These are phyloP conservation scores for Apiospora koreana DNA, from an alignment of 2,329 filamentous ascomycete species.

Conservation along the genomic window DNA sequence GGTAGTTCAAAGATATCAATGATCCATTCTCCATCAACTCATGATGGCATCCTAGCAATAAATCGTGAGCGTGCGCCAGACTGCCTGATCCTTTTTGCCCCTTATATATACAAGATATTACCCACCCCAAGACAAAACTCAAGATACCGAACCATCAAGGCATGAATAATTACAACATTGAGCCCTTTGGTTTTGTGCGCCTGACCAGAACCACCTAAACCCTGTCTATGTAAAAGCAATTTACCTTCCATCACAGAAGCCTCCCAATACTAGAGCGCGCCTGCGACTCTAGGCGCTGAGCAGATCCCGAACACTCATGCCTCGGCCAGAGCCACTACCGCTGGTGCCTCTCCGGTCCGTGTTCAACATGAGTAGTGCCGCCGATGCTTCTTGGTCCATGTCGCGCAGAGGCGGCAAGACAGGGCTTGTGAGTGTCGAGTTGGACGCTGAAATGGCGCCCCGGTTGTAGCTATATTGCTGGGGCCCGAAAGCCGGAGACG, in stretches of 20 bases:
- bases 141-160: not conserved
- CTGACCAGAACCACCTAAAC: not conserved
- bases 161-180: not conserved
- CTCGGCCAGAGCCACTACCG: constrained; percentile 33
- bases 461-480: constrained; percentile 42
- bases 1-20: not conserved
- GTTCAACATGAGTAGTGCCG: constrained; percentile 86
- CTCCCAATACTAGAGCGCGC: not conserved
- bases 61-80: not conserved
- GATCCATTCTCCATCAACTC: not conserved
- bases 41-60: not conserved
- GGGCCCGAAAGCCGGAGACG: constrained; percentile 48
- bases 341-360: constrained; percentile 64
- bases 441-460: constrained; percentile 38
- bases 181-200: not conserved
- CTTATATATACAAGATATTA: not conserved
- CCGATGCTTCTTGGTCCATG: constrained; percentile 76
- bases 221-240: not conserved
- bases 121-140: not conserved
- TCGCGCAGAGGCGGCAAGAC: constrained; percentile 57
- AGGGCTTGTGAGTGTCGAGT: constrained; percentile 60
- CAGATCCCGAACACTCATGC: constrained; percentile 58
- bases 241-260: not conserved
- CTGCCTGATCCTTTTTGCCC: not conserved
- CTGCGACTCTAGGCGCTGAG: constrained; percentile 44